phyloP scores from a whole-genome alignment of 352 stramenopile species.

The Globisporangium uncinulatum region DNA sequence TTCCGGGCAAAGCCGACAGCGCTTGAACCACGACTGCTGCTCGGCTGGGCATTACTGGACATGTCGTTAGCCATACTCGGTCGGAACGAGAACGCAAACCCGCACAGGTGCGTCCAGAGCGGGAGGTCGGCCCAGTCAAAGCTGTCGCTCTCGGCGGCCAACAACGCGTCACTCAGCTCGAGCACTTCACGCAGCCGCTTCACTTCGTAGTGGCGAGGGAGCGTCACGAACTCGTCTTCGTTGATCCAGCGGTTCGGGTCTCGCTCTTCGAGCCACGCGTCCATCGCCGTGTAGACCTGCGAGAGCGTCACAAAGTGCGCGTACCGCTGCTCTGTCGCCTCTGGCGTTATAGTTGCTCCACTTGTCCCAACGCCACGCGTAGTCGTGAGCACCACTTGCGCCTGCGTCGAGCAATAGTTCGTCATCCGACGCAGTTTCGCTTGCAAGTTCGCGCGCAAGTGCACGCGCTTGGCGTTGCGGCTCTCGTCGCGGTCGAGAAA shows the following conservation, averaged over 20 bases:
- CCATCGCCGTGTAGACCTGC: constrained; percentile 78
- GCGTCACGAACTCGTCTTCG: constrained; percentile 56
- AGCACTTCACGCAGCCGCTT: constrained; percentile 65
- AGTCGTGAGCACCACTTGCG: constrained; percentile 48
- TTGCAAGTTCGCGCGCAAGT: constrained; percentile 48
- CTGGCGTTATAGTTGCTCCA: neutral
- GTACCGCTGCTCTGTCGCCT: constrained; percentile 47
- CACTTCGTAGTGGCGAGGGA: constrained; percentile 75
- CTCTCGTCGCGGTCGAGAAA: constrained; percentile 42
- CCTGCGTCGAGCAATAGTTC: constrained; percentile 62
- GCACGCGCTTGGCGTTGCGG: constrained; percentile 30
- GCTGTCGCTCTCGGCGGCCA: constrained; percentile 25
- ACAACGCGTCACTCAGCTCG: constrained; percentile 50
- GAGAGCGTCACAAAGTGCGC: constrained; percentile 50
- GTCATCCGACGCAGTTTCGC: constrained; percentile 45
- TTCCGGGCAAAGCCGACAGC: constrained; percentile 1
- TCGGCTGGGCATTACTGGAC: neutral
- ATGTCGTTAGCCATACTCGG: neutral
- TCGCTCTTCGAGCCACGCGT: constrained; percentile 78
- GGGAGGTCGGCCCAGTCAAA: constrained; percentile 50
- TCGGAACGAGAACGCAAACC: constrained; percentile 55
- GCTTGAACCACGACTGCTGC: neutral
- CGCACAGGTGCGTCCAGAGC: constrained; percentile 63
- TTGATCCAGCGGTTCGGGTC: constrained; percentile 78
- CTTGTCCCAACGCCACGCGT: constrained; percentile 12